phyloP scores from a whole-genome alignment of 768 basidiomycete genomes.

The Hypholoma fasciculare region DNA sequence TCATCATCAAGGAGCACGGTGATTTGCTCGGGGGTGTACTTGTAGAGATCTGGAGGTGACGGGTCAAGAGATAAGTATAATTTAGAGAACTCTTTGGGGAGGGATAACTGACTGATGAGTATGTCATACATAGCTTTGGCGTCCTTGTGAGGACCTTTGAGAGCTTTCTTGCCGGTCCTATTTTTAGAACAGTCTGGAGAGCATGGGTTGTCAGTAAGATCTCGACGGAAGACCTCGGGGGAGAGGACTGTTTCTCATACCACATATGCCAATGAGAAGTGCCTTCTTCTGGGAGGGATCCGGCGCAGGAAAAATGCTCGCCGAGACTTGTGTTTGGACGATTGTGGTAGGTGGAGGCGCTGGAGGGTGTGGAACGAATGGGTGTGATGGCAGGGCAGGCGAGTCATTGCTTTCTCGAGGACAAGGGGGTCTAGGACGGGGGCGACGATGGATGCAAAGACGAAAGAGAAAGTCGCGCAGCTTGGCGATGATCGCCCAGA shows the following conservation, averaged over 20 bases:
- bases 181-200: no score
- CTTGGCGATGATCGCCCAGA: no score
- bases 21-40: neutral
- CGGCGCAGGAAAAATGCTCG: neutral
- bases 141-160: conserved; percentile 2
- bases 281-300: neutral
- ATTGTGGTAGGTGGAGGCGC: no score
- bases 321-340: no score
- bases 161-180: neutral
- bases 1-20: neutral
- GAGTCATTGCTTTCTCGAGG: no score
- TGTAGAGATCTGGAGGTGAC: neutral
- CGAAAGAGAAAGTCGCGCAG: no score
- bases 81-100: neutral
- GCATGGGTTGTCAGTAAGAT: no score
- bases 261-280: neutral
- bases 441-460: no score
- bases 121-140: neutral
- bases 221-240: no score
- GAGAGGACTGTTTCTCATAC: neutral
- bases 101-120: neutral
- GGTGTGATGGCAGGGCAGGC: no score
- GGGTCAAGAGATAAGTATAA: neutral
- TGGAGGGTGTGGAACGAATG: no score
- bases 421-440: no score